Evolutionary conservation across 2,329 filamentous ascomycete genomes (phyloP).

Genomic region (Aspergillus texensis): DNA sequence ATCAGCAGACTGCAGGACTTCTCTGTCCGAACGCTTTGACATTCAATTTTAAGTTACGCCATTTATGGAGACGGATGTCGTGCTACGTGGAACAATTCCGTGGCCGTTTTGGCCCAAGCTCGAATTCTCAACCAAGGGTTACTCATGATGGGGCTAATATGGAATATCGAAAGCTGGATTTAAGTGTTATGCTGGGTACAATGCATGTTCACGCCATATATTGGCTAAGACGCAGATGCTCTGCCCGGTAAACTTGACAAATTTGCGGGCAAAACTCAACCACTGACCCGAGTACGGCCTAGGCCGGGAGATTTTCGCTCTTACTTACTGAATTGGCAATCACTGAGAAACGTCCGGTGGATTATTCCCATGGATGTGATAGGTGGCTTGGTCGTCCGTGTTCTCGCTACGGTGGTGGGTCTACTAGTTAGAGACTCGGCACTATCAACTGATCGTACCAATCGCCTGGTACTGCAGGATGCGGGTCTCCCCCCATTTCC

Average conservation of each 20-base stretch:
- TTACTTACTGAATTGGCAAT: background rate
- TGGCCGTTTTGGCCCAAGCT: background rate
- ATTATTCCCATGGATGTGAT: slow-evolving; percentile 4
- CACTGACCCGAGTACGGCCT: background rate
- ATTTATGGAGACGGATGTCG: slow-evolving; percentile 1
- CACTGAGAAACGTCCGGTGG: background rate
- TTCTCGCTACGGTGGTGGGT: background rate
- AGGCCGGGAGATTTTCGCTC: background rate
- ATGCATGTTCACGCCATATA: background rate
- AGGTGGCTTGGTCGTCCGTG: background rate
- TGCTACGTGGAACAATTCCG: background rate
- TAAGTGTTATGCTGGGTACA: background rate
- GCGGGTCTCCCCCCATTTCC: slow-evolving; percentile 1
- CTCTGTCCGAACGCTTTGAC: background rate
- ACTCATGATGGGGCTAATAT: background rate
- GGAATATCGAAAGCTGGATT: background rate
- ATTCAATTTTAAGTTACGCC: slow-evolving; percentile 3
- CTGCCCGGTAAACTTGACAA: background rate
- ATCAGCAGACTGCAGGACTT: background rate
- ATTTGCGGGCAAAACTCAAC: background rate
- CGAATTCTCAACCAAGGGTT: background rate
- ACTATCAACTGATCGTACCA: slow-evolving; percentile 3
- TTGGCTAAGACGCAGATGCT: background rate
- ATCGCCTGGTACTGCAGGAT: slow-evolving; percentile 4
- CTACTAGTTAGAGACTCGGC: background rate